Conservation (phyloP, 2,329 filamentous ascomycete genomes). For the Fusarium bactridioides region DNA sequence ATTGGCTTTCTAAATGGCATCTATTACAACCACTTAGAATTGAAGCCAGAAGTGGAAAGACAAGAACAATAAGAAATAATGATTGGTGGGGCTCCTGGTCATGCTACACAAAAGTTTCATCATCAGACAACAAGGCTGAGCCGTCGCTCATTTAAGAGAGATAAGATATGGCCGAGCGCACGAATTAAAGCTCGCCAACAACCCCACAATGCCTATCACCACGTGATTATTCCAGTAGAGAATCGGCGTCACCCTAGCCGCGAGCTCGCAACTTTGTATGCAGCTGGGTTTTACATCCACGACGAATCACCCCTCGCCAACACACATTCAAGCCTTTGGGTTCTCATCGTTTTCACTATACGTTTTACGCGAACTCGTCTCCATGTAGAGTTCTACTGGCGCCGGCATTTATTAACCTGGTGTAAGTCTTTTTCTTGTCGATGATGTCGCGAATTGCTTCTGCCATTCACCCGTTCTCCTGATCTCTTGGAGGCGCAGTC, state of each 20-base stretch:
- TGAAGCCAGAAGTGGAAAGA: not conserved
- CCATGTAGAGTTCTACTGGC: constrained; percentile 48
- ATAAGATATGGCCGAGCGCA: constrained; percentile 17
- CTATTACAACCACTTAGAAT: not conserved
- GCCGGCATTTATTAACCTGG: constrained; percentile 46
- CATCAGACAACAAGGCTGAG: constrained; percentile 23
- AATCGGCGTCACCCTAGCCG: constrained; percentile 48
- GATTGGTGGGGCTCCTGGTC: not conserved
- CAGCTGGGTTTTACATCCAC: constrained; percentile 36
- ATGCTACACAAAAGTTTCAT: constrained; percentile 11
- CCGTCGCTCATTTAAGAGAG: not conserved
- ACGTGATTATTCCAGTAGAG: constrained; percentile 46
- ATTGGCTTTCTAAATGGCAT: not conserved
- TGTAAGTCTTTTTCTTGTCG: constrained; percentile 44
- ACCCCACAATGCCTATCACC: constrained; percentile 41
- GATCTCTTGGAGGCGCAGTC: constrained; percentile 32
- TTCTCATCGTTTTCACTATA: constrained; percentile 21
- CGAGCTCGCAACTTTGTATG: constrained; percentile 49
- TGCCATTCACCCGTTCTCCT: constrained; percentile 33
- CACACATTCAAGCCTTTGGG: constrained; percentile 24
- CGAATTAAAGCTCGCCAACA: constrained; percentile 7
- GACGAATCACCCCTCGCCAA: constrained; percentile 29
- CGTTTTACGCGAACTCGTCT: constrained; percentile 37
- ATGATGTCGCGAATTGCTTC: constrained; percentile 39
- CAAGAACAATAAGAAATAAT: not conserved